Evolutionary conservation across 2,329 filamentous ascomycete genomes (phyloP).

Genomic region (Stachybotrys echinatus): DNA sequence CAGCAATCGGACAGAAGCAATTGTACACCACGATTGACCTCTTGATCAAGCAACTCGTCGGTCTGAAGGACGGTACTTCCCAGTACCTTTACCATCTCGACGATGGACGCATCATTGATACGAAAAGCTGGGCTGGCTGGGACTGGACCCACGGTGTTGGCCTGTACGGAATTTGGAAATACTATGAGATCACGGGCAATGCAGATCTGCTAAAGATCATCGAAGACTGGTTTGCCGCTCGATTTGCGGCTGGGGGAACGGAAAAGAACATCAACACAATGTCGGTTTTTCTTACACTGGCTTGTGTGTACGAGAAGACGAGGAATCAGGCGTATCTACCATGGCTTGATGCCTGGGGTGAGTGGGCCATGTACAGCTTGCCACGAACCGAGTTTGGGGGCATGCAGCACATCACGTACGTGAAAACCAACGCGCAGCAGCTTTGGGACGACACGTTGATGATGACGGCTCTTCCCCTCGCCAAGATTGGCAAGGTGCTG

Average conservation of each 20-base stretch:
- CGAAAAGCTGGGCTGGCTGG: slow-evolving; percentile 80
- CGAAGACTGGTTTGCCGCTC: slow-evolving; percentile 65
- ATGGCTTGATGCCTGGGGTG: slow-evolving; percentile 76
- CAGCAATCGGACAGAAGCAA: too few relatives aligned
- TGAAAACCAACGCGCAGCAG: slow-evolving; percentile 65
- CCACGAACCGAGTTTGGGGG: slow-evolving; percentile 65
- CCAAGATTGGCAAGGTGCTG: slow-evolving; percentile 71
- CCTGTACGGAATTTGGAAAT: slow-evolving; percentile 77
- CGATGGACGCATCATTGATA: slow-evolving; percentile 74
- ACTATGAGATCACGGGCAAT: slow-evolving; percentile 67
- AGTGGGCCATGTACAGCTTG: slow-evolving; percentile 76
- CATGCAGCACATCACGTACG: slow-evolving; percentile 73
- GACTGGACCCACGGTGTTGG: slow-evolving; percentile 80
- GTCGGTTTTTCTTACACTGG: slow-evolving; percentile 70
- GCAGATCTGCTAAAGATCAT: slow-evolving; percentile 58
- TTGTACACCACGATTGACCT: too few relatives aligned
- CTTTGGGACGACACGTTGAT: slow-evolving; percentile 84
- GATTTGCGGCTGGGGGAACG: slow-evolving; percentile 65
- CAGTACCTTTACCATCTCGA: slow-evolving; percentile 66
- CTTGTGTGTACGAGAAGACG: slow-evolving; percentile 73
- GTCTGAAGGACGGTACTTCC: slow-evolving; percentile 70
- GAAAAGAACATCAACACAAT: slow-evolving; percentile 87
- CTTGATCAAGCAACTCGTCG: slow-evolving; percentile 69
- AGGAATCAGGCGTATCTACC: slow-evolving; percentile 63
- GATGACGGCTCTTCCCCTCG: slow-evolving; percentile 82